Conservation (phyloP, 352 stramenopile genomes). For the Phytophthora hybrid region DNA sequence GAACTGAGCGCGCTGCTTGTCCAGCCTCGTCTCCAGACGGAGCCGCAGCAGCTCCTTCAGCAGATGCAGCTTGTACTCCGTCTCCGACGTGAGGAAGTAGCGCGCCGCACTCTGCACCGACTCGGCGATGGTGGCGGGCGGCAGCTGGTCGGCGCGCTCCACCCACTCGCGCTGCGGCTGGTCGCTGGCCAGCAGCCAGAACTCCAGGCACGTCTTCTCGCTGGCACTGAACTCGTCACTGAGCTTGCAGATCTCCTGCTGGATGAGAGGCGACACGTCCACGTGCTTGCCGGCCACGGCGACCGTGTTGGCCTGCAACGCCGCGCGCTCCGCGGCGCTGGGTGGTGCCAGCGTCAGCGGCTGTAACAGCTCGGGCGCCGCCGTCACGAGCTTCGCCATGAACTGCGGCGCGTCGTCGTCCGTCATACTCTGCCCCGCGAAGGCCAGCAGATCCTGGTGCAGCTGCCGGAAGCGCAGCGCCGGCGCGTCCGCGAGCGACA, state of each 20-base stretch:
- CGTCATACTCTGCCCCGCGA: constrained; percentile 70
- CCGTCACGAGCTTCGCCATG: constrained; percentile 58
- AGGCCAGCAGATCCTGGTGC: constrained; percentile 75
- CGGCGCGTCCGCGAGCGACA: constrained; percentile 64
- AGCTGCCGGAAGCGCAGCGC: constrained; percentile 76
- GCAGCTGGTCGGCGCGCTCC: constrained; percentile 75
- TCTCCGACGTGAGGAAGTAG: constrained; percentile 81
- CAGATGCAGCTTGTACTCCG: constrained; percentile 77
- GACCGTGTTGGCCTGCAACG: constrained; percentile 70
- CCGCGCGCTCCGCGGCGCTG: constrained; percentile 57
- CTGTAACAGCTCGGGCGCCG: constrained; percentile 53
- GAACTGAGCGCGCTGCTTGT: constrained; percentile 69
- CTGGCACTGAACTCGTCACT: constrained; percentile 80
- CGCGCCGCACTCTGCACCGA: constrained; percentile 74
- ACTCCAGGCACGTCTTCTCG: constrained; percentile 73
- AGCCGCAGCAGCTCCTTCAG: constrained; percentile 80
- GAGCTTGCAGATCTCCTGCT: constrained; percentile 83
- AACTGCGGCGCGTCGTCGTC: constrained; percentile 73
- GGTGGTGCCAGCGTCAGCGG: constrained; percentile 50
- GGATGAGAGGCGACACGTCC: constrained; percentile 80
- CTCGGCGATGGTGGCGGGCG: constrained; percentile 46
- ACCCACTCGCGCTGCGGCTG: constrained; percentile 70
- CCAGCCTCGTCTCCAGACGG: constrained; percentile 64
- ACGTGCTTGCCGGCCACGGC: constrained; percentile 70
- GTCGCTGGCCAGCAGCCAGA: constrained; percentile 85